Base-by-base conservation (phyloP, 2,329 filamentous ascomycete genomes). In the Dactylonectria macrodidyma region DNA sequence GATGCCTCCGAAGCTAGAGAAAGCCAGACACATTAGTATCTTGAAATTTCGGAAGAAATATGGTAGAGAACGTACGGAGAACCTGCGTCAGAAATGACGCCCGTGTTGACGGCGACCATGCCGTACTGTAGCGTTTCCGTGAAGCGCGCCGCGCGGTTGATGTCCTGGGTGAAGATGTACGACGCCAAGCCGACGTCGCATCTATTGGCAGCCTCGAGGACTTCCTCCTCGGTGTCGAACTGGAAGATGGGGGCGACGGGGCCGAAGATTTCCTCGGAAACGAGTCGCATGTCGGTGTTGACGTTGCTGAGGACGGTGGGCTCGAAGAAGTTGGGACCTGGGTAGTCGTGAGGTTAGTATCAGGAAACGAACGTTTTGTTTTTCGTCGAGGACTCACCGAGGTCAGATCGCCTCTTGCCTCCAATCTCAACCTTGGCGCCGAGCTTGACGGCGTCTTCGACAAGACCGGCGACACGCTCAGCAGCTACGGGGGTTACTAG, bases 181-280 rank as follows among this genome's bases (percentile, higher is more conserved):
- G 90, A 91, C 1, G 92, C 92, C 16, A 95, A 85, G 3, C 92
- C 92, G 24, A 94, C 91, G 62, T 93, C 90, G 0, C 90, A 83
- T 19, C 82, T 81, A 77, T 95, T 95, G 1, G 92, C 92, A 56
- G 91, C 81, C 59, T 87, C 84, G 33, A 93, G 86, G 19, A 93
- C 92, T 68, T 94, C 91, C 55, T 91, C 89, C 77, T 94, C 92
- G 0, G 87, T 90, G 19, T 91, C 85, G 77, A 94, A 94, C 50
- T 87, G 85, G 83, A 93, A 93, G 1, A 95, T 78, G 1, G 89
- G 91, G 0, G 91, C 92, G 0, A 94, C 88, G 2, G 92, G 93
- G 0, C 92, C 92, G 74, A 95, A 95, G 0, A 92, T 94, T 80
- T 95, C 92, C 76, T 95, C 93, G 0, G 83, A 82, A 10, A 88